These are phyloP conservation scores for Orbilia blumenaviensis DNA, from an alignment of 2,329 filamentous ascomycete genomes.

Conservation along the genomic window DNA sequence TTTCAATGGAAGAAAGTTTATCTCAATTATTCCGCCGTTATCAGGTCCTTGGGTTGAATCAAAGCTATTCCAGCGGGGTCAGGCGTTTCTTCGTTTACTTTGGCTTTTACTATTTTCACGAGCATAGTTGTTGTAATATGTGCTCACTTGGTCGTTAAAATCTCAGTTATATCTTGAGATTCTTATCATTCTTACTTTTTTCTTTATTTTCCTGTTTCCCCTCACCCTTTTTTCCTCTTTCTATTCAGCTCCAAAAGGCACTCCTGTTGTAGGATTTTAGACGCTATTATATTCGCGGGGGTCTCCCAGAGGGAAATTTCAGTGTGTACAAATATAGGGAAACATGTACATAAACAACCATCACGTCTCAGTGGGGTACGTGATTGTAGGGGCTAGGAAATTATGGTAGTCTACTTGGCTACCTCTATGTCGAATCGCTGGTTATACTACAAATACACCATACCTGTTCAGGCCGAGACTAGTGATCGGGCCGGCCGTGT, in stretches of 20 bases:
- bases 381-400: not conserved
- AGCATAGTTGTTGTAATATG: slow-evolving; percentile 5
- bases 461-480: too few species aligned
- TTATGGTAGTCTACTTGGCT: not conserved
- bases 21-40: slow-evolving; percentile 15
- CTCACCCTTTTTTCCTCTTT: not conserved
- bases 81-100: slow-evolving; percentile 13
- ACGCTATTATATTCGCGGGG: not conserved
- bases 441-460: too few species aligned
- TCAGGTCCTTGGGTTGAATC: not conserved
- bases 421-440: too few species aligned
- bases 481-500: not conserved
- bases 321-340: slow-evolving; percentile 6
- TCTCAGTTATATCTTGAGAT: not conserved
- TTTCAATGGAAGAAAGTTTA: not conserved
- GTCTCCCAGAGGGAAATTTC: not conserved
- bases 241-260: too few species aligned
- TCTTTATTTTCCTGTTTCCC: not conserved
- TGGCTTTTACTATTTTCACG: not conserved
- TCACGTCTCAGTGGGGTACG: not conserved
- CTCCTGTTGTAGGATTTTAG: not conserved
- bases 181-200: not conserved
- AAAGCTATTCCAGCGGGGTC: not conserved
- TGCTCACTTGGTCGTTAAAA: not conserved
- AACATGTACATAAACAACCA: slow-evolving; percentile 23